Conservation (phyloP, 2,329 filamentous ascomycete genomes). For the Cercospora zeina region DNA sequence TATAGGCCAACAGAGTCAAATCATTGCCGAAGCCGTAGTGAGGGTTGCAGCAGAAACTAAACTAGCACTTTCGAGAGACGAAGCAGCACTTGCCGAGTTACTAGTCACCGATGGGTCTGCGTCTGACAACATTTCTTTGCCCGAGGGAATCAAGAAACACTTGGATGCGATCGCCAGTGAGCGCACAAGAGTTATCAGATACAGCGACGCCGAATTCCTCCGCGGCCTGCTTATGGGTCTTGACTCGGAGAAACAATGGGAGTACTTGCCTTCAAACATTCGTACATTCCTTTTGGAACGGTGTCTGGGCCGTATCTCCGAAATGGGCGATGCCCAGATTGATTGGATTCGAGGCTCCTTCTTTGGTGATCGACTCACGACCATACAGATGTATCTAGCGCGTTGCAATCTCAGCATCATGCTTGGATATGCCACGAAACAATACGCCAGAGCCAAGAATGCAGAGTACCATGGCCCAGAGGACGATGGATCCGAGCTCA, state of each 20-base stretch:
- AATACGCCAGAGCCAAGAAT: slow-evolving; percentile 10
- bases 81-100: slow-evolving; percentile 12
- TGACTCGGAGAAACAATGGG: slow-evolving; percentile 55
- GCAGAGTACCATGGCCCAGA: background rate
- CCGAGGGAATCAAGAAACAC: slow-evolving; percentile 3
- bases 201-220: slow-evolving; percentile 38
- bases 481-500: slow-evolving; percentile 13
- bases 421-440: slow-evolving; percentile 1
- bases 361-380: slow-evolving; percentile 11
- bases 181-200: slow-evolving; percentile 1
- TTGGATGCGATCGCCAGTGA: slow-evolving; percentile 4
- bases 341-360: slow-evolving; percentile 9
- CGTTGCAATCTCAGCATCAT: slow-evolving; percentile 8
- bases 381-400: slow-evolving; percentile 5
- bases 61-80: slow-evolving; percentile 2
- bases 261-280: slow-evolving; percentile 50
- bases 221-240: slow-evolving; percentile 48
- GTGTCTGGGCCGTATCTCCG: background rate
- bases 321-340: background rate
- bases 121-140: background rate
- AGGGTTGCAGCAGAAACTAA: slow-evolving; percentile 2
- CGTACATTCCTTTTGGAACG: slow-evolving; percentile 48
- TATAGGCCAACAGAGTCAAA: background rate
- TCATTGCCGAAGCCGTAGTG: slow-evolving; percentile 38
- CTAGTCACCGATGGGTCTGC: background rate